Conservation (phyloP, 164 flowering plant genomes). For the Vitis labrusca region DNA sequence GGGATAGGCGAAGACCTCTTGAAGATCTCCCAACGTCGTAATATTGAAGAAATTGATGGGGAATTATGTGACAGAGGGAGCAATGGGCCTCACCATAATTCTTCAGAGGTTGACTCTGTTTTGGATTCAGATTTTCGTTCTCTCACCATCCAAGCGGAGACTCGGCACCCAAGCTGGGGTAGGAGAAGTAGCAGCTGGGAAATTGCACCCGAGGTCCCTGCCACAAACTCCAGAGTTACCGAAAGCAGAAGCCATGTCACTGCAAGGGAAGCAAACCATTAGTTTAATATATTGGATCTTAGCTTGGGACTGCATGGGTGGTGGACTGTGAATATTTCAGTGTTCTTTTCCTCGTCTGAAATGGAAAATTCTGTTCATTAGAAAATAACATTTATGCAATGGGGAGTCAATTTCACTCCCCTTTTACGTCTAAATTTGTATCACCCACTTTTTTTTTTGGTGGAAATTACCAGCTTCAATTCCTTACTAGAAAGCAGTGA, state of each 20-base stretch:
- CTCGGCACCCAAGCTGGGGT: conserved; percentile 62
- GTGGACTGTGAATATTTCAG: conserved; percentile 2
- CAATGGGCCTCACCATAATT: conserved; percentile 52
- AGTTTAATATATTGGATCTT: background rate
- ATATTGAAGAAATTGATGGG: conserved; percentile 65
- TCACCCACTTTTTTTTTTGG: background rate
- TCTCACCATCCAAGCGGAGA: conserved; percentile 45
- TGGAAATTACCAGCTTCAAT: background rate
- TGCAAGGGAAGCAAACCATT: conserved; percentile 22
- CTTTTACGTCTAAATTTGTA: conserved; percentile 9
- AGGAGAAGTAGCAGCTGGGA: conserved; percentile 82
- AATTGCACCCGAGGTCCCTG: conserved; percentile 50
- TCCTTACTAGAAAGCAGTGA: conserved; percentile 5
- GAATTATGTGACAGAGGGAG: conserved; percentile 72
- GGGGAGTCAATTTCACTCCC: conserved; percentile 12
- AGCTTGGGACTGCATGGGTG: conserved; percentile 1
- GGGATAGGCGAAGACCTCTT: conserved; percentile 83
- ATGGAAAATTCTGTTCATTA: conserved; percentile 2
- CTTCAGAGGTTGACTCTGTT: conserved; percentile 53
- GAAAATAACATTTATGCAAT: conserved; percentile 6
- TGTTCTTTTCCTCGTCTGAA: background rate
- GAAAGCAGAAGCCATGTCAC: conserved; percentile 37
- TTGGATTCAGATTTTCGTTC: conserved; percentile 50
- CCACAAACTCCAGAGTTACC: conserved; percentile 30
- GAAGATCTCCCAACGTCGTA: conserved; percentile 79